A percentile compares a stretch with the other conserved stretches of the same genome.
These are phyloP conservation scores for Aegilops tauschii DNA, from an alignment of 176 grass and related monocot species.

Conservation along the genomic window DNA sequence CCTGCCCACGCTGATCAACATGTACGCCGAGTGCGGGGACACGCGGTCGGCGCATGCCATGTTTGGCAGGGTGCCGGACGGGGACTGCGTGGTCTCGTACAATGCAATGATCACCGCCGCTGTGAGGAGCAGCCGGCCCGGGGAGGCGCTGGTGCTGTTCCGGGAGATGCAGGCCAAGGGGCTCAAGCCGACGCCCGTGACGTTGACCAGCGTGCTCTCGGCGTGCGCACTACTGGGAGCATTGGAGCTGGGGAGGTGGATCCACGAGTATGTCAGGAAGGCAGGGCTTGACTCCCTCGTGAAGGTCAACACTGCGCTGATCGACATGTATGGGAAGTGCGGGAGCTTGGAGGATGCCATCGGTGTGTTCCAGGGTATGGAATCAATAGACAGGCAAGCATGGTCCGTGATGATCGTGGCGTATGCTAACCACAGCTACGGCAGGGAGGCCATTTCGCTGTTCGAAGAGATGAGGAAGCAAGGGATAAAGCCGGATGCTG, in stretches of 20 bases:
- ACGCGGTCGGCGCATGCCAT: conserved; percentile 25
- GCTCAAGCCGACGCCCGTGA: conserved; percentile 48
- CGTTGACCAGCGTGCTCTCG: conserved; percentile 54
- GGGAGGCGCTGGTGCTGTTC: conserved; percentile 67
- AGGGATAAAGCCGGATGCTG: conserved; percentile 56
- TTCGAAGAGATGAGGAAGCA: conserved; percentile 67
- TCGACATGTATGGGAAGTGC: conserved; percentile 81
- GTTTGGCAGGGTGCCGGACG: conserved; percentile 32
- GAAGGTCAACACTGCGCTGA: conserved; percentile 64
- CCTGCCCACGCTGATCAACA: conserved; percentile 59
- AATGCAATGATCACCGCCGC: conserved; percentile 69
- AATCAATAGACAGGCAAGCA: conserved; percentile 57
- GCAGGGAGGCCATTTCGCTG: conserved; percentile 44
- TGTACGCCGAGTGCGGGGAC: conserved; percentile 63
- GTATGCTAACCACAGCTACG: conserved; percentile 52
- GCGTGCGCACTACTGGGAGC: conserved; percentile 50
- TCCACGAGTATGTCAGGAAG: conserved; percentile 64
- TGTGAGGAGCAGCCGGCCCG: conserved; percentile 50
- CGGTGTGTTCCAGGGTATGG: conserved; percentile 54
- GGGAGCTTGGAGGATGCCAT: conserved; percentile 74
- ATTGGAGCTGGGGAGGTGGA: conserved; percentile 62
- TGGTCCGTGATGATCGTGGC: conserved; percentile 80
- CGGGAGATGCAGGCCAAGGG: conserved; percentile 63
- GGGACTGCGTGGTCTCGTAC: conserved; percentile 59
- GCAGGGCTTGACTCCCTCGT: conserved; percentile 42